Conservation (phyloP, 352 stramenopile genomes). For the Phytophthora sojae region DNA sequence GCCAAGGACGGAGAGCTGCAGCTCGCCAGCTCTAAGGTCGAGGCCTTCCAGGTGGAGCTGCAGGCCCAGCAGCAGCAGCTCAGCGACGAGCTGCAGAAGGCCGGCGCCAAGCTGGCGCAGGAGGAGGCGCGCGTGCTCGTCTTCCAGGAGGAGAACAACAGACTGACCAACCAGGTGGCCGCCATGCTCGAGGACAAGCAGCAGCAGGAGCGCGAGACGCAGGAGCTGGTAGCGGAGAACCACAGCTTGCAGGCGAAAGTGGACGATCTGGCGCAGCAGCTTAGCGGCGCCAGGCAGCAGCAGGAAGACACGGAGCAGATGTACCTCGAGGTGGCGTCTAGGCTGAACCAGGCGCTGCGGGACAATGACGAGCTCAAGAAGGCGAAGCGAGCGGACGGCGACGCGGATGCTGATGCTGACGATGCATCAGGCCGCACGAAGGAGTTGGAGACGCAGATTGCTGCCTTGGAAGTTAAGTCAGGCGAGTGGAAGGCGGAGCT, state of each 20-base stretch:
- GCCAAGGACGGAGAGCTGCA: constrained; percentile 59
- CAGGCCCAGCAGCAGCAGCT: constrained; percentile 42
- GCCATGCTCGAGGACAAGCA: constrained; percentile 58
- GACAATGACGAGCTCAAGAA: constrained; percentile 40
- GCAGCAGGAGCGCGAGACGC: constrained; percentile 51
- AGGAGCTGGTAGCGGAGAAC: constrained; percentile 40
- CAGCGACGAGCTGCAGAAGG: constrained; percentile 40
- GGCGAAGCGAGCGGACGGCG: background rate
- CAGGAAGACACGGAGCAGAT: constrained; percentile 66
- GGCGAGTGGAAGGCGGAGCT: constrained; percentile 13
- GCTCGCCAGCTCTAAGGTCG: constrained; percentile 53
- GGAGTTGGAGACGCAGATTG: constrained; percentile 21
- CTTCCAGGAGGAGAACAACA: constrained; percentile 65
- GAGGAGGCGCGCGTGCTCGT: constrained; percentile 59
- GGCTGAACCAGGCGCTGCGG: constrained; percentile 65
- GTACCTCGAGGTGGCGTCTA: constrained; percentile 66
- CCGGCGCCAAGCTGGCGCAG: constrained; percentile 34
- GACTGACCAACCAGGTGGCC: constrained; percentile 55
- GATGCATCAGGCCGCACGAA: background rate
- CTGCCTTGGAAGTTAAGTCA: constrained; percentile 9
- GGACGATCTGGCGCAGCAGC: constrained; percentile 52
- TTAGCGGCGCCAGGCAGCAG: constrained; percentile 52
- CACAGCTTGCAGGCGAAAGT: constrained; percentile 43
- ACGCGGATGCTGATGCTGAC: background rate
- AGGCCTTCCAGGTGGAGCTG: constrained; percentile 65